A percentile compares a stretch with the other conserved stretches of the same genome.
Evolutionary conservation across 306 rosid species (phyloP).

Genomic region (Castanea mollissima): DNA sequence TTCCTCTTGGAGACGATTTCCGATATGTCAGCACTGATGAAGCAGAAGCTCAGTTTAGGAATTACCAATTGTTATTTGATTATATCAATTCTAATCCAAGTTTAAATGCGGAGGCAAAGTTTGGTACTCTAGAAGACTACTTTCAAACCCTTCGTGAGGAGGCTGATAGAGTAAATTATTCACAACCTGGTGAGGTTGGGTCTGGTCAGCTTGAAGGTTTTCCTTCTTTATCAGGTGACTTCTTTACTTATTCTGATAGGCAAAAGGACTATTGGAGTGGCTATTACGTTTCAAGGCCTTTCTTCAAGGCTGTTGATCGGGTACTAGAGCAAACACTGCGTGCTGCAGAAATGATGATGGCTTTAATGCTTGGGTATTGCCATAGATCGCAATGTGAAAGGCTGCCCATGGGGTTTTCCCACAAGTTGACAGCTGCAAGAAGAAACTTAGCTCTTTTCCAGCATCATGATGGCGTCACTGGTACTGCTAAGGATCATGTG

Average conservation of each 20-base stretch:
- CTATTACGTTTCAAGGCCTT: constrained; percentile 96
- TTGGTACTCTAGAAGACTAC: constrained; percentile 97
- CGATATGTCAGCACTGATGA: constrained; percentile 76
- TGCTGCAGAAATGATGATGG: constrained; percentile 84
- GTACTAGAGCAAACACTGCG: constrained; percentile 91
- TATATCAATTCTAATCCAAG: constrained; percentile 81
- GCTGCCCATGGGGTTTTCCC: constrained; percentile 69
- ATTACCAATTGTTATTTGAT: constrained; percentile 85
- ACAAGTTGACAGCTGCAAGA: constrained; percentile 94
- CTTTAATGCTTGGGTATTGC: constrained; percentile 76
- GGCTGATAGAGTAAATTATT: constrained; percentile 76
- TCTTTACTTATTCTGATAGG: constrained; percentile 94
- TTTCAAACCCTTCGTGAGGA: constrained; percentile 74
- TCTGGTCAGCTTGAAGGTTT: constrained; percentile 80
- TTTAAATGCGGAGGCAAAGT: constrained; percentile 75
- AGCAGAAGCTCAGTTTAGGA: constrained; percentile 93
- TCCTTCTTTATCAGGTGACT: constrained; percentile 95
- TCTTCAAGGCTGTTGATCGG: constrained; percentile 98
- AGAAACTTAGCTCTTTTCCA: constrained; percentile 98
- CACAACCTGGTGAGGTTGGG: constrained; percentile 78
- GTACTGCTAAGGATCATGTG: constrained; percentile 96
- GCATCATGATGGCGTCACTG: constrained; percentile 99
- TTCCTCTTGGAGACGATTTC: constrained; percentile 99
- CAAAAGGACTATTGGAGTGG: constrained; percentile 99
- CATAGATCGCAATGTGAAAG: constrained; percentile 83